Conservation (phyloP, 1,139 yeast genomes). For the Zygosaccharomyces sapae region DNA sequence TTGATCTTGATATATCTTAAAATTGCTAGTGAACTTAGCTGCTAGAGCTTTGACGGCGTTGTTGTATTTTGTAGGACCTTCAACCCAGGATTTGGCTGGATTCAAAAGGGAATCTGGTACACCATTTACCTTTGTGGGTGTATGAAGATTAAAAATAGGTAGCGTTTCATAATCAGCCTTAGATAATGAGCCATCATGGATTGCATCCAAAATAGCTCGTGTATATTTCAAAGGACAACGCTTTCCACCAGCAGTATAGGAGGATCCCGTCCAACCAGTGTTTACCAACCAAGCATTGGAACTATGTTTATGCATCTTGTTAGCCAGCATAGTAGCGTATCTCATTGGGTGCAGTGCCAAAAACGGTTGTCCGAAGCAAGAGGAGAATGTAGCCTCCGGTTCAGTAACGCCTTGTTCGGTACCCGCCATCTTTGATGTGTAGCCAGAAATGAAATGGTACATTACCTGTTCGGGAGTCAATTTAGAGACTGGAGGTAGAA, state of each 20-base stretch:
- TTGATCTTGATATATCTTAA: constrained; percentile 74
- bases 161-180: constrained; percentile 77
- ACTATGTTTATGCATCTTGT: constrained; percentile 82
- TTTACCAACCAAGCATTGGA: constrained; percentile 95
- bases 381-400: constrained; percentile 97
- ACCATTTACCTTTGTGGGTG: constrained; percentile 76
- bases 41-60: constrained; percentile 74
- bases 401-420: constrained; percentile 98
- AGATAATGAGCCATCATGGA: constrained; percentile 85
- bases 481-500: constrained; percentile 93
- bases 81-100: constrained; percentile 82
- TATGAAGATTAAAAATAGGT: constrained; percentile 81
- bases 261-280: constrained; percentile 98
- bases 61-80: constrained; percentile 62
- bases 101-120: constrained; percentile 85
- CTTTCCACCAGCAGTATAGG: constrained; percentile 90
- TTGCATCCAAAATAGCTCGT: constrained; percentile 91
- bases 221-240: constrained; percentile 98
- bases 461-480: constrained; percentile 93
- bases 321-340: constrained; percentile 94
- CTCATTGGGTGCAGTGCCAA: constrained; percentile 97
- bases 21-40: constrained; percentile 75
- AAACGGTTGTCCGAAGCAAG: constrained; percentile 99
- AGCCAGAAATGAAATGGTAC: constrained; percentile 98
- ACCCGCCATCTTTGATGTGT: constrained; percentile 99